phyloP scores from a whole-genome alignment of 805 yeast genomes.

The Metschnikowia chrysomelidarum region DNA sequence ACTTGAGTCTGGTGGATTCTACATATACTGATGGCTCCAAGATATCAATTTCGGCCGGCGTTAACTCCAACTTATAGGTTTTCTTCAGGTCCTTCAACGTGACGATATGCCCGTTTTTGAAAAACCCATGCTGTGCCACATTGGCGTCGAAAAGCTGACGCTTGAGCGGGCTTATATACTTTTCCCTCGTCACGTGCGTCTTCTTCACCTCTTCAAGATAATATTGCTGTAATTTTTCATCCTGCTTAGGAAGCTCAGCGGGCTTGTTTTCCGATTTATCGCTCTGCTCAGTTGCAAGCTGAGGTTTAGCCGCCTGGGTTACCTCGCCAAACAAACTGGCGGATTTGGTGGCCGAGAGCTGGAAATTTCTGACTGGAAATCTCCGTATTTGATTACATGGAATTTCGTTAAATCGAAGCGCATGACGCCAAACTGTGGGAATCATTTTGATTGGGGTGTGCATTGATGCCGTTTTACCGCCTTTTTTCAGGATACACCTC shows the following conservation, averaged over 20 bases:
- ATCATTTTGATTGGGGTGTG: conserved; percentile 10
- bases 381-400: neutral
- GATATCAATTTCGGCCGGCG: conserved; percentile 65
- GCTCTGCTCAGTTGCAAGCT: conserved; percentile 1
- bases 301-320: conserved; percentile 21
- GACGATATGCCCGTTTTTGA: conserved; percentile 58
- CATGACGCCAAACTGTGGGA: conserved; percentile 9
- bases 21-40: conserved; percentile 87
- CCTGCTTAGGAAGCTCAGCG: conserved; percentile 28
- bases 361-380: conserved; percentile 5
- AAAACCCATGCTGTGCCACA: conserved; percentile 64
- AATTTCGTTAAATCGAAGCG: conserved; percentile 3
- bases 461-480: neutral
- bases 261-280: conserved; percentile 9
- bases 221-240: conserved; percentile 46
- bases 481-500: conserved; percentile 1
- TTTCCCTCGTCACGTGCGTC: conserved; percentile 49
- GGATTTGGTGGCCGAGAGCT: conserved; percentile 2
- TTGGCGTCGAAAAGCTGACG: conserved; percentile 58
- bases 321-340: conserved; percentile 33
- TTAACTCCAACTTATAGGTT: conserved; percentile 54
- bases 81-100: conserved; percentile 40
- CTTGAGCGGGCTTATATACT: conserved; percentile 71
- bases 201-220: conserved; percentile 43
- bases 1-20: conserved; percentile 76